Conservation (phyloP, 331 rosid species). For the Ulmus americana region DNA sequence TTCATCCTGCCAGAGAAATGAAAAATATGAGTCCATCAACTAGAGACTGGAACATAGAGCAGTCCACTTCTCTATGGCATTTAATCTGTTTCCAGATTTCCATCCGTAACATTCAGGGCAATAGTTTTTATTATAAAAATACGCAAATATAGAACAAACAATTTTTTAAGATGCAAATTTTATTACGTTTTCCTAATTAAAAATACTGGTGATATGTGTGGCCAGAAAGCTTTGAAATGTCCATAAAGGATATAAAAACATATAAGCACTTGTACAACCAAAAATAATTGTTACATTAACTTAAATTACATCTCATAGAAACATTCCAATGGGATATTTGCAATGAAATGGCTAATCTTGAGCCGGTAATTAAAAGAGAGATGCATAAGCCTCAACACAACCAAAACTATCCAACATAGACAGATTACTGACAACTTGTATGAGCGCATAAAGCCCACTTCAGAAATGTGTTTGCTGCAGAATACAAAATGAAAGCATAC, state of each 20-base stretch:
- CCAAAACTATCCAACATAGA: neutral
- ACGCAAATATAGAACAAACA: too few relatives aligned
- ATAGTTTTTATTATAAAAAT: too few relatives aligned
- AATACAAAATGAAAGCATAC: neutral
- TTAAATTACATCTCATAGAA: neutral
- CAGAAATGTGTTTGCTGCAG: neutral
- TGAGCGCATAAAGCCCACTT: neutral
- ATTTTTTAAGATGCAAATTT: too few relatives aligned
- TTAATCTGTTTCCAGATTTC: too few relatives aligned
- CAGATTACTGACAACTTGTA: neutral
- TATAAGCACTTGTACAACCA: neutral
- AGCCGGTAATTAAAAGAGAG: neutral
- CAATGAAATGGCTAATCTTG: neutral
- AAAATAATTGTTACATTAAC: neutral
- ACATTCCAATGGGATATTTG: neutral
- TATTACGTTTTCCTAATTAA: too few relatives aligned
- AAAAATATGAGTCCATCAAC: conserved; percentile 20
- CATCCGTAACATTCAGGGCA: too few relatives aligned
- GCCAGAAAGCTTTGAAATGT: too few relatives aligned
- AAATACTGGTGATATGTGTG: too few relatives aligned
- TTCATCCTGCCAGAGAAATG: conserved; percentile 58
- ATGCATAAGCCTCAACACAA: neutral
- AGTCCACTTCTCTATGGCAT: neutral
- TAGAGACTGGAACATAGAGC: neutral
- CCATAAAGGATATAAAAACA: too few relatives aligned